Base-by-base conservation (phyloP, 805 yeast species). In the Candida taoyuanica region DNA sequence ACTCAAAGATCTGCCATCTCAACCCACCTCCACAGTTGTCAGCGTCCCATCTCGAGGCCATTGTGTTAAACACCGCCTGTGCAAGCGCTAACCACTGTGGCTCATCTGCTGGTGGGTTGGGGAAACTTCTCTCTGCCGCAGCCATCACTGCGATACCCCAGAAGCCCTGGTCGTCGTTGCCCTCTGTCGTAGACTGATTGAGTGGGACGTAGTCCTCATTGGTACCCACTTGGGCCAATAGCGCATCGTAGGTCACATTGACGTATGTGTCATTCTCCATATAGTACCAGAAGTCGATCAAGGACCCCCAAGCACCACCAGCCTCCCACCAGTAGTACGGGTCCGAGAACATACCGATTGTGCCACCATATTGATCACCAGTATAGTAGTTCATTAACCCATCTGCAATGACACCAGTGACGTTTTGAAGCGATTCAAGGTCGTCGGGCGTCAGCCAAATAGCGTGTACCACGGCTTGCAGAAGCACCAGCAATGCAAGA, bases 311-410 rank as follows among this genome's bases (percentile, higher is more conserved):
- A 1, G 83, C 87, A 40, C 85, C 93, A 49, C 95, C 95, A 21
- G 93, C 88, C 62, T 83, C 85, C 94, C 94, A 85, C 94, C 94
- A 85, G 65, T 84, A 85, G 68, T 85, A 85, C 3, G 94, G 94
- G 48, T 61, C 49, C 11, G 73, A 65, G 58, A 85, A 81, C 81
- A 76, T 70, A 23, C 95, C 95, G 13, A 82, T 67, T 15, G 83
- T 69, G 29, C 84, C 81, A 24, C 93, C 94, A 30, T 65, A 59
- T 18, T 68, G 60, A 26, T 55, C 54, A 24, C 88, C 87, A 23
- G 72, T 76, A 56, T 85, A 84, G 63, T 85, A 85, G 64, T 83
- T 83, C 67, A 85, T 67, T 42, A 83, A 64, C 42, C 95, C 95
- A 37, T 70, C 61, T 5, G 78, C 76, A 17, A 84, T 64, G 31